Conservation (phyloP, 2,329 filamentous ascomycete species). For the Phoma sp. region DNA sequence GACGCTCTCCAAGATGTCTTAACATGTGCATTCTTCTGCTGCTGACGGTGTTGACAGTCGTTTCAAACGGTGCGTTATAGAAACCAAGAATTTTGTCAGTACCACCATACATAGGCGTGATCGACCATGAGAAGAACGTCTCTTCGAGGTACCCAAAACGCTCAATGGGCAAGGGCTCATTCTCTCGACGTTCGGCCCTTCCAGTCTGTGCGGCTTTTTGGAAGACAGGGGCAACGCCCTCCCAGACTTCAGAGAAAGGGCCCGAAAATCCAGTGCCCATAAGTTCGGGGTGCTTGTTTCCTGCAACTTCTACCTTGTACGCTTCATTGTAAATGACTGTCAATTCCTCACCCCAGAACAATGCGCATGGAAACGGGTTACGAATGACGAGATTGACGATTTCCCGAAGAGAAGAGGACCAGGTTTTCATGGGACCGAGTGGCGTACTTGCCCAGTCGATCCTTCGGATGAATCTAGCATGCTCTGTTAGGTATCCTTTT, state of each 20-base stretch:
- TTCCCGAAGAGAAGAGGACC: slow-evolving; percentile 57
- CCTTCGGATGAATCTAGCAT: slow-evolving; percentile 47
- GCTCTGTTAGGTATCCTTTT: slow-evolving; percentile 36
- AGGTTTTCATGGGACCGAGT: slow-evolving; percentile 55
- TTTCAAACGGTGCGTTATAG: slow-evolving; percentile 45
- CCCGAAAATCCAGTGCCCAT: slow-evolving; percentile 43
- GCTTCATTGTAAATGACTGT: slow-evolving; percentile 50
- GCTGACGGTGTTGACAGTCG: slow-evolving; percentile 48
- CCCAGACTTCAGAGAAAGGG: slow-evolving; percentile 49
- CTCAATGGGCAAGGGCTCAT: slow-evolving; percentile 39
- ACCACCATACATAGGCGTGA: slow-evolving; percentile 49
- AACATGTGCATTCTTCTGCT: slow-evolving; percentile 49
- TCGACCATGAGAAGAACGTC: slow-evolving; percentile 53
- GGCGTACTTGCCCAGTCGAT: slow-evolving; percentile 57
- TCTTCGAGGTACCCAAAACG: slow-evolving; percentile 40
- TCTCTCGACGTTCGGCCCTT: slow-evolving; percentile 33
- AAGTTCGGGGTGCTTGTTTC: slow-evolving; percentile 38
- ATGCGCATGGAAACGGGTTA: slow-evolving; percentile 36
- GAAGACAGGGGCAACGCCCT: slow-evolving; percentile 43
- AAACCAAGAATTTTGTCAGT: slow-evolving; percentile 42
- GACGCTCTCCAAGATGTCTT: slow-evolving; percentile 46
- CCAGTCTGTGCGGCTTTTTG: slow-evolving; percentile 39
- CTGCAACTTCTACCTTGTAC: slow-evolving; percentile 42
- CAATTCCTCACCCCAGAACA: slow-evolving; percentile 52
- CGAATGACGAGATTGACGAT: slow-evolving; percentile 40